phyloP scores from a whole-genome alignment of 1,284 basidiomycete genomes.

The Sporisorium iseilematis-ciliati region DNA sequence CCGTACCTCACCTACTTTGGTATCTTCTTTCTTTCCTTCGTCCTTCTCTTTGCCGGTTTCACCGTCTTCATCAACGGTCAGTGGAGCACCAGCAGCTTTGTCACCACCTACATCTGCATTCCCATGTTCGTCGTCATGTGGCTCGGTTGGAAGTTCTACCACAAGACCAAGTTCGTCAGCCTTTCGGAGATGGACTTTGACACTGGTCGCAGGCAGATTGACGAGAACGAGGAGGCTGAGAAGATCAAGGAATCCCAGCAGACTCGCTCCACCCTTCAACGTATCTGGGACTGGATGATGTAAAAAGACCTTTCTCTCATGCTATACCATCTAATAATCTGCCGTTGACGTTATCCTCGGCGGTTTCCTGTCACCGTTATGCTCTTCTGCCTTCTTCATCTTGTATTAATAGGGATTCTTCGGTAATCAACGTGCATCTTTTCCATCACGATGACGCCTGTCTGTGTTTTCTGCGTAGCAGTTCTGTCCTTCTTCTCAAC shows the following conservation, averaged over 20 bases:
- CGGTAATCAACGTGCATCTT: not conserved
- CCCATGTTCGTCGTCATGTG: conserved; percentile 82
- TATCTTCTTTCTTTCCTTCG: conserved; percentile 44
- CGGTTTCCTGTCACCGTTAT: conserved; percentile 2
- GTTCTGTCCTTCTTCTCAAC: too few relatives aligned
- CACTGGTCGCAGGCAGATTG: conserved; percentile 70
- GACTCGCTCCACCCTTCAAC: conserved; percentile 19
- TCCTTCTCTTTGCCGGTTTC: conserved; percentile 71
- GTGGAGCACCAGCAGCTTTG: conserved; percentile 75
- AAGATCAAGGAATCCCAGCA: conserved; percentile 35
- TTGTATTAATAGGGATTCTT: conserved; percentile 35
- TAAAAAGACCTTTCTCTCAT: not conserved
- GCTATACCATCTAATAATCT: not conserved
- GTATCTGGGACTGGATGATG: conserved; percentile 49
- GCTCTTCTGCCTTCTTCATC: conserved; percentile 19
- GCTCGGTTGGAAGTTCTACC: conserved; percentile 74
- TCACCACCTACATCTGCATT: conserved; percentile 84
- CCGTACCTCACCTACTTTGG: conserved; percentile 65
- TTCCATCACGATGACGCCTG: too few relatives aligned
- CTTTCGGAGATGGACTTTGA: conserved; percentile 73
- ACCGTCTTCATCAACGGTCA: conserved; percentile 61
- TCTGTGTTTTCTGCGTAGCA: too few relatives aligned
- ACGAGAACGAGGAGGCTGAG: conserved; percentile 41
- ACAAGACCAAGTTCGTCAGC: conserved; percentile 71
- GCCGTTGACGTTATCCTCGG: not conserved